Percentiles rank a stretch among this genome's conserved stretches.
phyloP scores from a whole-genome alignment of 2,329 filamentous ascomycete genomes.

The Drechslera avenae region DNA sequence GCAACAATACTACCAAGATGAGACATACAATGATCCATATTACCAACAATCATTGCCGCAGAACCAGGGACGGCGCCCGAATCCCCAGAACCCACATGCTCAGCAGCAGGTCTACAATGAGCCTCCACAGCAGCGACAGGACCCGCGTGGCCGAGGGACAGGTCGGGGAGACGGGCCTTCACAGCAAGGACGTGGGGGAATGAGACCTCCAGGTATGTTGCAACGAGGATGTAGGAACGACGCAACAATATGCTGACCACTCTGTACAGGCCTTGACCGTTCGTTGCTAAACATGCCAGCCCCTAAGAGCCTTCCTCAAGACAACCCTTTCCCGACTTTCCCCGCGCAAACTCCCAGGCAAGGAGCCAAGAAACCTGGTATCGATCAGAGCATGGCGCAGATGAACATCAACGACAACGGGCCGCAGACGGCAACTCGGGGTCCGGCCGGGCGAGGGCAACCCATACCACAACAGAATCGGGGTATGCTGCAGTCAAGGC shows the following conservation, averaged over 20 bases:
- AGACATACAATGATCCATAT: slow-evolving; percentile 31
- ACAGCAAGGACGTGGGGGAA: slow-evolving; percentile 32
- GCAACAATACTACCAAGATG: slow-evolving; percentile 36
- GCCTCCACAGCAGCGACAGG: slow-evolving; percentile 33
- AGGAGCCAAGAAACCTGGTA: slow-evolving; percentile 19
- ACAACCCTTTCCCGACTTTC: slow-evolving; percentile 58
- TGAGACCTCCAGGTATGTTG: slow-evolving; percentile 38
- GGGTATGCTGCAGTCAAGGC: slow-evolving; percentile 27
- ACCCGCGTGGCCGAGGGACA: slow-evolving; percentile 32
- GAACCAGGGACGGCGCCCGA: slow-evolving; percentile 22
- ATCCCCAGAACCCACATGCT: slow-evolving; percentile 29
- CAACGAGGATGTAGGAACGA: background rate
- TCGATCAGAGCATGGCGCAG: slow-evolving; percentile 45
- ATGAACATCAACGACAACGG: slow-evolving; percentile 39
- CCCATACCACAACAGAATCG: slow-evolving; percentile 31
- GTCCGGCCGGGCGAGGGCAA: slow-evolving; percentile 28
- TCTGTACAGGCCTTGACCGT: slow-evolving; percentile 36
- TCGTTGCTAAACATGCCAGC: slow-evolving; percentile 35
- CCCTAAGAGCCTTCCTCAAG: slow-evolving; percentile 41
- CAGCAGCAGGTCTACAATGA: slow-evolving; percentile 33
- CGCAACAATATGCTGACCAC: slow-evolving; percentile 8
- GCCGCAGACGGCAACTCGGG: slow-evolving; percentile 22
- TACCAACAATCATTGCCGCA: slow-evolving; percentile 35
- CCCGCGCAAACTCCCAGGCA: slow-evolving; percentile 38
- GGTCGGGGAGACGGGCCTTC: slow-evolving; percentile 31